A percentile compares a stretch with the other conserved stretches of the same genome.
These are phyloP conservation scores for Aspergillus oerlinghausenensis DNA, from an alignment of 2,329 filamentous ascomycete genomes.

Conservation along the genomic window DNA sequence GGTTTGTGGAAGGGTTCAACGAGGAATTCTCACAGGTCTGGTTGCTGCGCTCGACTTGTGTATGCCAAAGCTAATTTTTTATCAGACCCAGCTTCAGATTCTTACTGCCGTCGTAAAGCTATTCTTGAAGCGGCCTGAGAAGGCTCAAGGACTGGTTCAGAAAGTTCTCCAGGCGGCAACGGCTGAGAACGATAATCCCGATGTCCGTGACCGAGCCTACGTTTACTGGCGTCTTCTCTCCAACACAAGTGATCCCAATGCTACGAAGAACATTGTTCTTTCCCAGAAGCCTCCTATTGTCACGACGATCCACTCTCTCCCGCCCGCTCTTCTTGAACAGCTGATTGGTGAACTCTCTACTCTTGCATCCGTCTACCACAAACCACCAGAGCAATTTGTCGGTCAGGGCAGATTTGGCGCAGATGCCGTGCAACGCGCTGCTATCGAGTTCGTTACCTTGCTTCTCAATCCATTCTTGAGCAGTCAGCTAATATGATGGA, in stretches of 20 bases:
- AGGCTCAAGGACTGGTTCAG: slow-evolving; percentile 84
- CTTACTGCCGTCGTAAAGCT: slow-evolving; percentile 95
- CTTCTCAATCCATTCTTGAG: background rate
- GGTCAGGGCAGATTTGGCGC: slow-evolving; percentile 91
- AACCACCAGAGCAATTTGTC: slow-evolving; percentile 95
- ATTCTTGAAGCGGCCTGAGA: slow-evolving; percentile 93
- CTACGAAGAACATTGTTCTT: slow-evolving; percentile 89
- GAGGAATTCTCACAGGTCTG: slow-evolving; percentile 91
- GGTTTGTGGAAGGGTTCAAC: slow-evolving; percentile 90
- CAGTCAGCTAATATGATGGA: slow-evolving; percentile 14
- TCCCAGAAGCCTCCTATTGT: slow-evolving; percentile 92
- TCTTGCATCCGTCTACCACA: slow-evolving; percentile 96
- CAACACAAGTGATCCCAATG: slow-evolving; percentile 69
- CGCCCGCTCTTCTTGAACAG: slow-evolving; percentile 76
- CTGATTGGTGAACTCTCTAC: slow-evolving; percentile 91
- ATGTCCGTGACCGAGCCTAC: slow-evolving; percentile 94
- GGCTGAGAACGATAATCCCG: slow-evolving; percentile 92
- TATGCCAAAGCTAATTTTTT: background rate
- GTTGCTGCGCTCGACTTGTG: slow-evolving; percentile 4
- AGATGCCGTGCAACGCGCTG: slow-evolving; percentile 88
- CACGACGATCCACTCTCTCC: slow-evolving; percentile 87
- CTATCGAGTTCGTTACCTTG: slow-evolving; percentile 63
- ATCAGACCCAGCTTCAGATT: slow-evolving; percentile 94
- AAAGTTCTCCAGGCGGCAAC: slow-evolving; percentile 92
- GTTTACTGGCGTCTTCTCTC: slow-evolving; percentile 97